phyloP scores from a whole-genome alignment of 139 green algal species.

The Micromonas commoda region DNA sequence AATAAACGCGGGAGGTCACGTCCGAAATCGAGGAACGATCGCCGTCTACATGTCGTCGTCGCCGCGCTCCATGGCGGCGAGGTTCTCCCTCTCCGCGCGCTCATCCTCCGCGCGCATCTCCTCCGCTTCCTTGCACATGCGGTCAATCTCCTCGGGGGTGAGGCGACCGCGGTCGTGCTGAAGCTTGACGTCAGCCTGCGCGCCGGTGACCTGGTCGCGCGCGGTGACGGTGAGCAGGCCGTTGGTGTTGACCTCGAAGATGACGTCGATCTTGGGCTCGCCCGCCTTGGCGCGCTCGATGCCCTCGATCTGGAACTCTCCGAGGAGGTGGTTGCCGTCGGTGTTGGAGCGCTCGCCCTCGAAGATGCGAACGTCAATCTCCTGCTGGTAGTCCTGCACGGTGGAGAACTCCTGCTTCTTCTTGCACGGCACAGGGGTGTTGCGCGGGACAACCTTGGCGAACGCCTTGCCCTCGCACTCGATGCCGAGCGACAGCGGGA shows the following conservation, averaged over 20 bases:
- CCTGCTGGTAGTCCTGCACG: slow-evolving; percentile 33
- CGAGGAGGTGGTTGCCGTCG: slow-evolving; percentile 33
- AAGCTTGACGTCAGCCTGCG: slow-evolving; percentile 25
- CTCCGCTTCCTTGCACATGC: slow-evolving; percentile 35
- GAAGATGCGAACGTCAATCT: slow-evolving; percentile 35
- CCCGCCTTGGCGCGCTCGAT: slow-evolving; percentile 28
- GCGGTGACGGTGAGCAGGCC: slow-evolving; percentile 30
- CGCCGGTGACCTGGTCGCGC: slow-evolving; percentile 28
- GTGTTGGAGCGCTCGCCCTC: slow-evolving; percentile 31
- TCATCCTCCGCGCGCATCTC: slow-evolving; percentile 29
- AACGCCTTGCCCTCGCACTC: slow-evolving; percentile 35
- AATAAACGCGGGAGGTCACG: too few species aligned
- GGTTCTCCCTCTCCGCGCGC: slow-evolving; percentile 3
- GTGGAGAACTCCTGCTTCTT: slow-evolving; percentile 35
- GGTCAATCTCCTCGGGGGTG: slow-evolving; percentile 28
- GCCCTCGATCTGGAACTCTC: slow-evolving; percentile 34
- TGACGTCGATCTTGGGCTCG: slow-evolving; percentile 33
- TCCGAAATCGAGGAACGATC: too few species aligned
- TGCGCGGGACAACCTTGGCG: slow-evolving; percentile 31
- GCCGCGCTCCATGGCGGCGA: neutral
- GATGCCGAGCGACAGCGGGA: slow-evolving; percentile 37
- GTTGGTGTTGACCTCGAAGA: slow-evolving; percentile 35
- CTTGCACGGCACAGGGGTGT: slow-evolving; percentile 36
- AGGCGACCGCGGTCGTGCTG: slow-evolving; percentile 30
- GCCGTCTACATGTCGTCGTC: neutral